phyloP scores from a whole-genome alignment of 2,329 filamentous ascomycete genomes.

The Beauveria varroae region DNA sequence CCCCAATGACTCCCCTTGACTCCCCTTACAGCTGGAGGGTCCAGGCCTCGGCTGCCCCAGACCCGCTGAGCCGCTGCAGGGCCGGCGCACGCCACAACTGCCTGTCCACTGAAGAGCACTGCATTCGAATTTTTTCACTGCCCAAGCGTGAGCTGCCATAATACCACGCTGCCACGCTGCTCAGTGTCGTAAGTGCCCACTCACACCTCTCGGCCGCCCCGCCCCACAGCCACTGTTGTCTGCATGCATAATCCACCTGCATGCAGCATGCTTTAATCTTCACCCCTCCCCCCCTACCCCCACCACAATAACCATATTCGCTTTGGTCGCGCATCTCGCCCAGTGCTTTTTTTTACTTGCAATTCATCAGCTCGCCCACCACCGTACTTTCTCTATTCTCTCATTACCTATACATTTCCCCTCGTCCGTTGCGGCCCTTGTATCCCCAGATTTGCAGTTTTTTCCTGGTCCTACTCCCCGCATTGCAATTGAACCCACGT shows the following conservation, averaged over 20 bases:
- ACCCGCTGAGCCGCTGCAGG: background rate
- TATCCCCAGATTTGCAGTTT: constrained; percentile 2
- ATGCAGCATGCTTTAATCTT: too few species aligned
- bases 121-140: background rate
- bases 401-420: background rate
- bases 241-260: background rate
- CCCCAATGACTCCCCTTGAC: background rate
- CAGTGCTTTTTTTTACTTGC: background rate
- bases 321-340: constrained; percentile 1
- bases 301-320: background rate
- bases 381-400: background rate
- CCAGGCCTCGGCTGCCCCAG: constrained; percentile 7
- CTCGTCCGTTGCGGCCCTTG: background rate
- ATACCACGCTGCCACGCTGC: background rate
- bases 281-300: background rate
- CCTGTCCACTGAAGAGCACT: background rate
- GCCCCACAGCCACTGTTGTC: background rate
- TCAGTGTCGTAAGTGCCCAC: background rate
- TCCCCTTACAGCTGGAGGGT: background rate
- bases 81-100: background rate
- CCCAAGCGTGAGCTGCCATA: background rate
- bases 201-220: background rate
- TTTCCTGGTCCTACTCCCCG: background rate
- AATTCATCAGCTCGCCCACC: background rate
- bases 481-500: background rate